A percentile compares a stretch with the other conserved stretches of the same genome.
phyloP scores from a whole-genome alignment of 495 filamentous ascomycete species.

The Aspergillus incahuasiensis region DNA sequence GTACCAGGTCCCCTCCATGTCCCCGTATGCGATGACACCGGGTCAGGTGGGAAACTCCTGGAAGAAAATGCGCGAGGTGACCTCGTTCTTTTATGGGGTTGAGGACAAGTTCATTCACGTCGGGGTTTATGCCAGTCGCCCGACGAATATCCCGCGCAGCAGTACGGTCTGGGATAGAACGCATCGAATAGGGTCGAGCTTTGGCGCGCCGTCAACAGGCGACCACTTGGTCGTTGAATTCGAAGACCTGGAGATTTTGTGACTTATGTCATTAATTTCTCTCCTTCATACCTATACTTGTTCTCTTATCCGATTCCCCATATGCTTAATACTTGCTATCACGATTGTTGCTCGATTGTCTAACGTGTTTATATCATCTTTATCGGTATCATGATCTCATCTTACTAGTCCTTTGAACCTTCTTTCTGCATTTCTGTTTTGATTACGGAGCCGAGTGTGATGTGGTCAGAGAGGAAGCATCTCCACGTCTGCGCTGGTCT shows the following conservation, averaged over 20 bases:
- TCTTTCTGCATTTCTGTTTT: too few species aligned
- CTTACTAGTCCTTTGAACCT: too few species aligned
- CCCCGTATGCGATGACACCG: conserved; percentile 33
- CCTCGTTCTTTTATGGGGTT: conserved; percentile 58
- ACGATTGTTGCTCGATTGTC: not conserved
- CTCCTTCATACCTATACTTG: not conserved
- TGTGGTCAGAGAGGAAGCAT: too few species aligned
- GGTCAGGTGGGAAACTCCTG: conserved; percentile 43
- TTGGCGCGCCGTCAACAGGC: conserved; percentile 21
- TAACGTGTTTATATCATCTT: too few species aligned
- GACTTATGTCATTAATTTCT: conserved; percentile 5
- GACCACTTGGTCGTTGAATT: conserved; percentile 52
- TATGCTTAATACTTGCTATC: not conserved
- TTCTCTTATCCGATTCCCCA: not conserved
- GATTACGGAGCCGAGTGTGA: too few species aligned
- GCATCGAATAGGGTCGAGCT: conserved; percentile 34
- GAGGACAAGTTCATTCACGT: conserved; percentile 56
- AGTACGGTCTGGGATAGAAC: conserved; percentile 42
- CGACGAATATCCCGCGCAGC: conserved; percentile 33
- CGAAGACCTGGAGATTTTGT: conserved; percentile 55
- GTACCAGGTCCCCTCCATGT: conserved; percentile 45
- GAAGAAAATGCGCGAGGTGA: conserved; percentile 56
- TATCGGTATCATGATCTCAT: not conserved
- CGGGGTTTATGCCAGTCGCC: conserved; percentile 53
- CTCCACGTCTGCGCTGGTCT: too few species aligned